Conservation (phyloP, 805 yeast genomes). For the Teunomyces panamensis region DNA sequence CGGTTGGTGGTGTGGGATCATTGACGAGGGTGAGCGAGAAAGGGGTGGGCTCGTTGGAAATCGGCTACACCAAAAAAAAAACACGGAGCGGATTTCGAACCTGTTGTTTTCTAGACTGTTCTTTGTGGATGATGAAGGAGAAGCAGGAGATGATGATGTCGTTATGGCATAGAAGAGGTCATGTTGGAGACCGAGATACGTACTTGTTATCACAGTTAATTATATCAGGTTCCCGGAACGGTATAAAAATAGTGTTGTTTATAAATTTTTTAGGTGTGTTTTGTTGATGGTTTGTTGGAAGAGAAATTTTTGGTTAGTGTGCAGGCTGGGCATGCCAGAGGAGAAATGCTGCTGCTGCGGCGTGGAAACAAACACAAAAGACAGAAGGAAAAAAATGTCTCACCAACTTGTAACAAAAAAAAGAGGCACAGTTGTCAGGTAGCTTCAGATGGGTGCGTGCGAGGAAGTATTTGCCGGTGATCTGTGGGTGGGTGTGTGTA, state of each 20-base stretch:
- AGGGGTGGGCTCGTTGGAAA: neutral
- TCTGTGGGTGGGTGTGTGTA: neutral
- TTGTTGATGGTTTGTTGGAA: conserved; percentile 4
- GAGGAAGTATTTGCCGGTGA: neutral
- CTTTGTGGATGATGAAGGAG: no score
- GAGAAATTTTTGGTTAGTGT: neutral
- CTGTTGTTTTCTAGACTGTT: no score
- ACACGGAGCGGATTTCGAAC: no score
- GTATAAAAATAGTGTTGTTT: conserved; percentile 1
- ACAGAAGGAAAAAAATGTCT: no score
- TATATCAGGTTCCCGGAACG: conserved; percentile 1
- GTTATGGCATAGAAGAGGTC: neutral
- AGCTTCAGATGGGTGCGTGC: neutral
- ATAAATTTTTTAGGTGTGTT: conserved; percentile 1
- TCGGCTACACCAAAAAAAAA: neutral
- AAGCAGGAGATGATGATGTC: no score
- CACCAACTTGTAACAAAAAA: neutral
- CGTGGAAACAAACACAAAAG: neutral
- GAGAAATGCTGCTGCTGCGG: neutral
- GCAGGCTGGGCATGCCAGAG: neutral
- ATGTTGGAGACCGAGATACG: neutral
- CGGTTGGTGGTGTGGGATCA: neutral
- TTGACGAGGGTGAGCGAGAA: neutral
- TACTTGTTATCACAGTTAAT: conserved; percentile 1
- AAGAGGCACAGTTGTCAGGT: neutral